Conservation (phyloP, 768 basidiomycete genomes). For the Xerocomellus chrysenteron region DNA sequence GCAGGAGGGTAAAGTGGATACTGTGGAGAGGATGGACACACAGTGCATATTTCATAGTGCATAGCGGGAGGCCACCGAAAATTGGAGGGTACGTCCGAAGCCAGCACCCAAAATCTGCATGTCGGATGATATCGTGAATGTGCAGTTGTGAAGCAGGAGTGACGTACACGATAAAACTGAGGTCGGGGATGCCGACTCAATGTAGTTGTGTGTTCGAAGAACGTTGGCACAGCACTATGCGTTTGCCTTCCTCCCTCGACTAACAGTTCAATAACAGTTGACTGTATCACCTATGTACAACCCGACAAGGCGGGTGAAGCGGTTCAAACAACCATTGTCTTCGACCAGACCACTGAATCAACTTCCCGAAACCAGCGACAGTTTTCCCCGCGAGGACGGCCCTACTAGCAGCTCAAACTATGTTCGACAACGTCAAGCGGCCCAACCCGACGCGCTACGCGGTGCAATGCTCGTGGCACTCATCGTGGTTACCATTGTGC, state of each 20-base stretch:
- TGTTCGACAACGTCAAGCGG: slow-evolving; percentile 4
- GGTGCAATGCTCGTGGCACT: slow-evolving; percentile 17
- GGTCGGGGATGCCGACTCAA: too few relatives aligned
- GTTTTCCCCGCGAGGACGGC: neutral
- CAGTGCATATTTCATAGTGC: too few relatives aligned
- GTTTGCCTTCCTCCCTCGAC: neutral
- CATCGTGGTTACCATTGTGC: slow-evolving; percentile 19
- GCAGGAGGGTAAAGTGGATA: too few relatives aligned
- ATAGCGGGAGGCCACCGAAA: too few relatives aligned
- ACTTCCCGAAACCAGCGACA: neutral
- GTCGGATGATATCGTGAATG: too few relatives aligned
- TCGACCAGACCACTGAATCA: neutral
- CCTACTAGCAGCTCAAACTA: neutral
- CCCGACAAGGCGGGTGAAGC: slow-evolving; percentile 19
- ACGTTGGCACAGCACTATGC: too few relatives aligned
- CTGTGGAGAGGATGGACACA: too few relatives aligned
- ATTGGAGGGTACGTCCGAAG: too few relatives aligned
- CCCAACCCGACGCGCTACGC: slow-evolving; percentile 7
- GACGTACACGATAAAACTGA: too few relatives aligned
- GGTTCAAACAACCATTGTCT: neutral
- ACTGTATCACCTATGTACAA: slow-evolving; percentile 10
- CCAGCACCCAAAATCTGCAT: too few relatives aligned
- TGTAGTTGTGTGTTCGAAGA: too few relatives aligned
- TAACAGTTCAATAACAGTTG: neutral
- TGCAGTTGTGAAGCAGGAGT: too few relatives aligned